Evolutionary conservation across 306 rosid species (phyloP), one percentile per base, ranked within the genome.

Genomic region (Trifolium fragiferum): DNA sequence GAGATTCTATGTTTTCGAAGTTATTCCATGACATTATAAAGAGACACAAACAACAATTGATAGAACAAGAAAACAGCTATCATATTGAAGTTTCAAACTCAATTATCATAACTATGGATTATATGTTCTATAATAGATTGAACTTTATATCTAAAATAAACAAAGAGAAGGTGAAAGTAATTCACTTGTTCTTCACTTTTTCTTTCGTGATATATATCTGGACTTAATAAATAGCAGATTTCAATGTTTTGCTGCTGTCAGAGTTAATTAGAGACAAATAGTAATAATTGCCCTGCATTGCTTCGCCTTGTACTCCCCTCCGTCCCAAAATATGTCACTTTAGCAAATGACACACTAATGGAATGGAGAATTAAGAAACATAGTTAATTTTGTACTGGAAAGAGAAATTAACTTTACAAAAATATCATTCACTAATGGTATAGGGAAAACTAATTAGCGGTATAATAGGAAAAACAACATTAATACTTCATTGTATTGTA

Each of bases 201-300:
- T 43, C 55, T 59, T 65, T 57, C 68, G 16, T 23, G 27, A 32
- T 53, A 41, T 65, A 76, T 21, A 81, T 41, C 19, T 14, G 30
- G 15, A 25, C 61, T 68, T 64, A n/a, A 35, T 53, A 63, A 10
- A 60, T 21, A 70, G 30, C 3, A 1, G 46, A 54, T 77, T 75
- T 50, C 64, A 30, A 30, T 10, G 15, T 10, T 74, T 73, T 66
- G 47, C 32, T 15, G 65, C 65, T 50, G 30, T 12, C 9, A 47
- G 64, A 49, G 35, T 30, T 50, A 61, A 69, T 68, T 27, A 65
- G 60, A 70, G 72, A 54, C 66, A 82, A 44, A 60, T n/a, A 46
- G 33, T 41, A 44, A 50, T 13, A 61, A 69, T 76, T 19, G 23
- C 62, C 47, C 49, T 66, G 46, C 66, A 62, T 51, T 37, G 47